Percentiles rank a stretch among this genome's conserved stretches.
Evolutionary conservation across 208 protist genomes (phyloP).

Genomic region (Trypanosomatidae sp.): DNA sequence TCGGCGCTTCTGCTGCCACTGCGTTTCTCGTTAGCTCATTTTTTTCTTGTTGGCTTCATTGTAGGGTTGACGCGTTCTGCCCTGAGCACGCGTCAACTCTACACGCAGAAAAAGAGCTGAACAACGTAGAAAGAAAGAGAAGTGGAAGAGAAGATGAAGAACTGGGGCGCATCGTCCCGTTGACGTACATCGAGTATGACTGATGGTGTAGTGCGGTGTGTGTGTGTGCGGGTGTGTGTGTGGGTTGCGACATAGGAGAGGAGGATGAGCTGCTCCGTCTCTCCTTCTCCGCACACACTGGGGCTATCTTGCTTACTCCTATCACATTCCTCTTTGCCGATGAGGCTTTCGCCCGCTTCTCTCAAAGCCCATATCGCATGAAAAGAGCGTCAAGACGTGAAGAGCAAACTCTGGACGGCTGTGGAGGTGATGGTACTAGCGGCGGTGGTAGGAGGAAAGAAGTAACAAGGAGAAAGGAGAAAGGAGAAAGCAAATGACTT

Average conservation of each 20-base stretch:
- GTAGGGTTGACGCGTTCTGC: no score
- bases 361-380: not conserved
- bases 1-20: not conserved
- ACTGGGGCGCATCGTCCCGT: not conserved
- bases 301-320: not conserved
- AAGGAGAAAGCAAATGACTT: not conserved
- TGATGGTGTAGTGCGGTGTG: not conserved
- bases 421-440: not conserved
- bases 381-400: not conserved
- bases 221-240: not conserved
- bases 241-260: not conserved
- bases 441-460: not conserved
- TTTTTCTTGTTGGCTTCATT: not conserved
- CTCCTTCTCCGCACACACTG: not conserved
- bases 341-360: not conserved
- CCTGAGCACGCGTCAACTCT: no score
- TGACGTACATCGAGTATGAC: constrained; percentile 1
- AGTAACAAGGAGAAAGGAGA: not conserved
- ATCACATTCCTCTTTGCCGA: not conserved
- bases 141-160: not conserved
- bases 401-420: not conserved
- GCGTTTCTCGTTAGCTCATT: not conserved
- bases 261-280: not conserved
- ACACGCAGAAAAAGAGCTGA: no score
- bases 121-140: no score